Conservation (phyloP, 192 early-diverging fungal species). For the Obelidium mucronatum region DNA sequence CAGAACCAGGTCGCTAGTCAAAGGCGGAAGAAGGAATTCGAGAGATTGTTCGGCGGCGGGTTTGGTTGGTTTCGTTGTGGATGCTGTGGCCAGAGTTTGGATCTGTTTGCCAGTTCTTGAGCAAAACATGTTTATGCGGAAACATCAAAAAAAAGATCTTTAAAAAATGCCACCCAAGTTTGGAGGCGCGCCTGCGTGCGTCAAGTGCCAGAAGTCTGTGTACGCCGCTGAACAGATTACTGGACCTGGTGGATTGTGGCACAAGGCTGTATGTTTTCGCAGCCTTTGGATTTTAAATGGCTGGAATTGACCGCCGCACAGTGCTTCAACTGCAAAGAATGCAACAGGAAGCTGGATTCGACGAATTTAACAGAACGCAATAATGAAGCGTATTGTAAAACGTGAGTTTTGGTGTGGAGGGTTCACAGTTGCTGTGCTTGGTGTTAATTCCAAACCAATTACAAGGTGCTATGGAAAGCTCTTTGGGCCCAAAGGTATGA, state of each 20-base stretch:
- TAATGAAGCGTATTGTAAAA: conserved; percentile 57
- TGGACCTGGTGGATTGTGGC: conserved; percentile 49
- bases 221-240: conserved; percentile 54
- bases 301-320: background rate
- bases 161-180: conserved; percentile 43
- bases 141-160: too few relatives aligned
- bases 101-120: background rate
- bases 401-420: background rate
- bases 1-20: background rate
- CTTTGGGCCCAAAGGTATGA: conserved; percentile 63
- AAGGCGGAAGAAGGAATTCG: background rate
- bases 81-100: background rate
- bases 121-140: background rate
- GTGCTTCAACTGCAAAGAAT: conserved; percentile 48
- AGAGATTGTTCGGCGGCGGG: background rate
- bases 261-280: conserved; percentile 33
- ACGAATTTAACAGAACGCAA: conserved; percentile 55
- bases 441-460: background rate
- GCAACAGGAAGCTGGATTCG: conserved; percentile 55
- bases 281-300: too few relatives aligned
- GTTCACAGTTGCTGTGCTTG: background rate
- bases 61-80: too few relatives aligned
- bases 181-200: conserved; percentile 47
- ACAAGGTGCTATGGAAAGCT: conserved; percentile 54
- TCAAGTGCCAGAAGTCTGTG: conserved; percentile 50